phyloP scores from a whole-genome alignment of 2,329 filamentous ascomycete species.

The Pseudogymnoascus pannorum region DNA sequence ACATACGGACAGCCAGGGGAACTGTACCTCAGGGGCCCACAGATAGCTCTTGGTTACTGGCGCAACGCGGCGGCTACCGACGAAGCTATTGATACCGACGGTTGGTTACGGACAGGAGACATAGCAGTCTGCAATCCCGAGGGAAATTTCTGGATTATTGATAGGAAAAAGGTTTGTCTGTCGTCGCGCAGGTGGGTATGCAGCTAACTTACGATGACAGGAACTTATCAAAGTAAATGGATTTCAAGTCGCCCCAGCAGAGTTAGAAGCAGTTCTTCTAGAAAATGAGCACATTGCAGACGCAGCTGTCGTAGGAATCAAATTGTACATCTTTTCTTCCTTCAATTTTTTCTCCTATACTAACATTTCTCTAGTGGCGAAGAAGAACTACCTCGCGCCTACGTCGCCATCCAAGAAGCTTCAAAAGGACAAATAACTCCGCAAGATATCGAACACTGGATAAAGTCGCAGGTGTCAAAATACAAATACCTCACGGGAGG shows the following conservation, averaged over 20 bases:
- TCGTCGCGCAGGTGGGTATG: neutral
- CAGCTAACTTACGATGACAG: constrained; percentile 11
- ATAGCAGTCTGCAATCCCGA: constrained; percentile 42
- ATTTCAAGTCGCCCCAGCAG: constrained; percentile 52
- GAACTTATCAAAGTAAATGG: constrained; percentile 55
- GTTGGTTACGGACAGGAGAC: constrained; percentile 55
- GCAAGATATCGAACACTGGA: constrained; percentile 43
- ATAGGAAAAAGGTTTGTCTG: constrained; percentile 39
- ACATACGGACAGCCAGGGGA: constrained; percentile 42
- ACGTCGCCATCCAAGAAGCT: constrained; percentile 42
- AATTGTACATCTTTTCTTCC: constrained; percentile 23
- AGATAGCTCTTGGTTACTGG: constrained; percentile 54
- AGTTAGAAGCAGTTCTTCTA: constrained; percentile 45
- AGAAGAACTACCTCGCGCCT: constrained; percentile 47
- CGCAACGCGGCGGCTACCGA: constrained; percentile 46
- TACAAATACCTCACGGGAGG: constrained; percentile 46
- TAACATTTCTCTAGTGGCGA: constrained; percentile 24
- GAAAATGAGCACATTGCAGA: constrained; percentile 46
- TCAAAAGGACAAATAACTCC: constrained; percentile 39
- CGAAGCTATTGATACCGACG: constrained; percentile 42
- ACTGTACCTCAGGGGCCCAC: constrained; percentile 47
- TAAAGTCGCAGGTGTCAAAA: constrained; percentile 41
- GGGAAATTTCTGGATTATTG: constrained; percentile 45
- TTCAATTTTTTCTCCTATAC: neutral
- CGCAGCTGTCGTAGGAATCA: constrained; percentile 47